Base-by-base conservation (phyloP, 2,329 filamentous ascomycete genomes). In the Escovopsis sp. region DNA sequence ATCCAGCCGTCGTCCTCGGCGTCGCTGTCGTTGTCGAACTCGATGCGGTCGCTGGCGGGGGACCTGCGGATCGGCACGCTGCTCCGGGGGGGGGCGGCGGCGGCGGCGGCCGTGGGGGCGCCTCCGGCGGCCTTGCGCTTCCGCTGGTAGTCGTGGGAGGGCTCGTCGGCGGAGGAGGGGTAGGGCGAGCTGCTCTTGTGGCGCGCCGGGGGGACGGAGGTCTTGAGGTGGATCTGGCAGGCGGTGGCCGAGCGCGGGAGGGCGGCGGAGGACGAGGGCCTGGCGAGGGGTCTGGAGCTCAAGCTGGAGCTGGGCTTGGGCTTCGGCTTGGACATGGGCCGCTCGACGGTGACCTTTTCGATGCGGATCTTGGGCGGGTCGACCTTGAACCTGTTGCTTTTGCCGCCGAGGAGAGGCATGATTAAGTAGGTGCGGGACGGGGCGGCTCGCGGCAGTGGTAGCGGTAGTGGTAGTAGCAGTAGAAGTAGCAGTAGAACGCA, bases 1-100 rank as follows among this genome's bases (percentile, higher is more conserved):
- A 67, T 66, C 64, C 72, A 75, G 45, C 71, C 68, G 47, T 71
- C 69, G 42, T 70, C 70, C 35, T 69, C 68, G 40, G 63, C 66
- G 43, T 73, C 68, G 40, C 66, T 69, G 47, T 68, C 65, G 47
- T 68, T 69, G 45, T 68, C 69, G 45, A 71, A 72, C 42, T 67
- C 63, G 48, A 72, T 60, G 40, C 64, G 65, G 36, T 68, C 67
- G 45, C 63, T 68, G 11, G 61, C 66, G 3, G 72, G 68, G 7
- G 70, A 73, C n/a, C 51, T 51, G 46, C 59, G 54, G 37, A 53
- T 45, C 33, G 51, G 49, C 11, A 63, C 58, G 36, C 60, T 50
- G 6, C 58, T 57, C 18, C 18, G 18, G 35, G 18, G 18, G 9
- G 11, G 9, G 15, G 35, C 12, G 18, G 15, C 18, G 35, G 12